Evolutionary conservation across 805 yeast species (phyloP), one percentile per base, ranked within the genome.

Genomic region (Yarrowia yakushimensis): DNA sequence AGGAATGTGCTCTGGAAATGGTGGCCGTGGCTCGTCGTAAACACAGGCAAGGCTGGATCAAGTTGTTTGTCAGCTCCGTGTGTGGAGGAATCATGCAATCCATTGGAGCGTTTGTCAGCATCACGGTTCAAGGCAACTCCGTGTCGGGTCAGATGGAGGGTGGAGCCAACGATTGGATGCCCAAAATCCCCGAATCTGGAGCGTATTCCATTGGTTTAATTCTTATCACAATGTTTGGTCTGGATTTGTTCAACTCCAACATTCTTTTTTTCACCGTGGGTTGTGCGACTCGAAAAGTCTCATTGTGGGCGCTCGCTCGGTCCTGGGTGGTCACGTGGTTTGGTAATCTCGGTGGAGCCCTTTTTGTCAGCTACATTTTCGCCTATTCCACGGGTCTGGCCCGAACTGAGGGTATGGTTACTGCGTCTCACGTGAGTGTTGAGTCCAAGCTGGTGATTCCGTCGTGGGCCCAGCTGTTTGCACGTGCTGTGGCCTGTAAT

Each of bases 221-320:
- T 10, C 31, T 57, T 13, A 57, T 57, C 31, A 31, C 46, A 20
- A 27, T 28, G 37, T 31, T 41, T 17, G 55, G 62, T 57, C 33
- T 57, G 22, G 62, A 57, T 30, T 20, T 57, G 59, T 52, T 52
- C 60, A 52, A 52, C 45, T 52, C 60, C 45, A 52, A 57, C 42
- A 57, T 57, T 20, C 13, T 57, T 20, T 57, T 41, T 23, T 57
- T 57, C 61, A 52, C 60, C 2, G 43, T 52, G 45, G 43, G 34
- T 4, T 13, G 25, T 8, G 17, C 39, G 25, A 34, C 42, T n/a
- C 23, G 60, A 11, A 52, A 52, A 17, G 9, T 37, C 6, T 4
- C 25, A 4, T 15, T 17, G 36, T 52, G 43, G 43, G 43, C 60
- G 1, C 20, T 52, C 13, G 34, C 36, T 3, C 15, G 27, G 10